A percentile compares a stretch with the other conserved stretches of the same genome.
Evolutionary conservation across 305 asterid species (phyloP).

Genomic region (Fraxinus sp.): DNA sequence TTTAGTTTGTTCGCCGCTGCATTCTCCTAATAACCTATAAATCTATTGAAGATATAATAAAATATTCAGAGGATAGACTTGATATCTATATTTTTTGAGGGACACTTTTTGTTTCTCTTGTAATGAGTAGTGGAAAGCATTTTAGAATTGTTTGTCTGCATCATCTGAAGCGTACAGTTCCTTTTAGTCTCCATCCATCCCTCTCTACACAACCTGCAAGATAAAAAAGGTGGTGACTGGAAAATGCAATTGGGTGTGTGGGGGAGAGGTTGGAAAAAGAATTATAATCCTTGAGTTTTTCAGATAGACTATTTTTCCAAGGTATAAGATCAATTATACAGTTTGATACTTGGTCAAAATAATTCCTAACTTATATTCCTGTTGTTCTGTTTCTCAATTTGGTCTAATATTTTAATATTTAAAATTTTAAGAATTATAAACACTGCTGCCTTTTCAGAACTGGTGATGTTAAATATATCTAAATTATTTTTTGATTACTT

Average conservation of each 20-base stretch:
- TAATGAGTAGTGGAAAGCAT: not conserved
- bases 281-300: not conserved
- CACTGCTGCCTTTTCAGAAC: constrained; percentile 12
- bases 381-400: not conserved
- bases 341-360: not conserved
- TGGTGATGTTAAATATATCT: constrained; percentile 15
- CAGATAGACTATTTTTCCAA: not conserved
- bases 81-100: not conserved
- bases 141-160: not conserved
- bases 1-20: not conserved
- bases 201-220: not conserved
- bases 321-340: not conserved
- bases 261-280: not conserved
- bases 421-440: not conserved
- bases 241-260: not conserved
- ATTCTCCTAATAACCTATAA: not conserved
- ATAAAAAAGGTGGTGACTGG: not conserved
- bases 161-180: not conserved
- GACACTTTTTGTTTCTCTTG: not conserved
- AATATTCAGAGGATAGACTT: not conserved
- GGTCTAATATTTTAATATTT: not conserved
- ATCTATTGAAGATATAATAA: not conserved
- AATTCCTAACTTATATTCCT: not conserved
- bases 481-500: constrained; percentile 18
- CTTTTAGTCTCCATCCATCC: not conserved